Evolutionary conservation across 805 yeast genomes (phyloP).

Genomic region (Pichia manshurica): DNA sequence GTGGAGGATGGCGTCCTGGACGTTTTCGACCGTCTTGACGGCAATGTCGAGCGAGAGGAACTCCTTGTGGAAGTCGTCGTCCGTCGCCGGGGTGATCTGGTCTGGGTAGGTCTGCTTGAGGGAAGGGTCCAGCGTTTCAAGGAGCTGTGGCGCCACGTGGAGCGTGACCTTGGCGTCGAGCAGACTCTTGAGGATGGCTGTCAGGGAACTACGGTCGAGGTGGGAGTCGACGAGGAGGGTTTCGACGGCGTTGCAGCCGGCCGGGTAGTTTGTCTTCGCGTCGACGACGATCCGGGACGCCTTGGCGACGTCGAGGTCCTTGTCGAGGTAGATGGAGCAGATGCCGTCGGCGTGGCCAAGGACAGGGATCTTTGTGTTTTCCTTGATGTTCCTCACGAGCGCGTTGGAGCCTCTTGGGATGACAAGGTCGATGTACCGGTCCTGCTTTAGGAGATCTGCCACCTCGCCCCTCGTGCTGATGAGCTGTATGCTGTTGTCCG

Average conservation of each 20-base stretch:
- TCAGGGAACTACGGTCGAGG: slow-evolving; percentile 22
- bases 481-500: slow-evolving; percentile 75
- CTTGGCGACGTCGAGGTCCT: slow-evolving; percentile 68
- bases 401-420: slow-evolving; percentile 98
- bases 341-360: slow-evolving; percentile 98
- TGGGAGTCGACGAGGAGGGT: slow-evolving; percentile 61
- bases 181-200: slow-evolving; percentile 33
- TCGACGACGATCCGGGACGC: slow-evolving; percentile 75
- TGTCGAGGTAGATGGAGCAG: slow-evolving; percentile 81
- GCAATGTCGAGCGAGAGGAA: slow-evolving; percentile 81
- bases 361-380: slow-evolving; percentile 89
- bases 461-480: slow-evolving; percentile 89
- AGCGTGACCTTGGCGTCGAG: slow-evolving; percentile 63
- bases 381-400: slow-evolving; percentile 79
- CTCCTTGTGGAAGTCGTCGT: slow-evolving; percentile 75
- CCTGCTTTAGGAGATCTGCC: slow-evolving; percentile 75
- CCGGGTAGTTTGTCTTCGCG: slow-evolving; percentile 93
- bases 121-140: slow-evolving; percentile 21
- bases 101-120: slow-evolving; percentile 17
- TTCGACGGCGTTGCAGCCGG: slow-evolving; percentile 98
- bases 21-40: slow-evolving; percentile 52
- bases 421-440: slow-evolving; percentile 85
- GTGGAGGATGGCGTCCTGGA: slow-evolving; percentile 73
- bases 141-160: slow-evolving; percentile 58
- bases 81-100: slow-evolving; percentile 43